A percentile compares a stretch with the other conserved stretches of the same genome.
phyloP scores from a whole-genome alignment of 2,329 filamentous ascomycete genomes.

The Beauveria bassiana region DNA sequence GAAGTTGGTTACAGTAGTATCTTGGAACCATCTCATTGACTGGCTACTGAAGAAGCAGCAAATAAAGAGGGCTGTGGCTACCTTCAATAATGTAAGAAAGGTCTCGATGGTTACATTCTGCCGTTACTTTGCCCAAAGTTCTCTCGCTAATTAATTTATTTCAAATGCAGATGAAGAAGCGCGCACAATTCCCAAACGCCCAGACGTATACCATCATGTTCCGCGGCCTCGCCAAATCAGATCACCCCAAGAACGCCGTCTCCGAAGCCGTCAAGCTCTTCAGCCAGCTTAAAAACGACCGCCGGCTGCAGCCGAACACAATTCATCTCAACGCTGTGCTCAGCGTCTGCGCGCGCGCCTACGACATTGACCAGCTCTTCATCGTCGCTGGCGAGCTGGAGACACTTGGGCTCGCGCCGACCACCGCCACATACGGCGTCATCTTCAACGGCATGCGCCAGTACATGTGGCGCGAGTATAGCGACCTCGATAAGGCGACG shows the following conservation, averaged over 20 bases:
- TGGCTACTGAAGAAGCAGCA: slow-evolving; percentile 56
- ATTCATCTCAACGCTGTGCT: slow-evolving; percentile 88
- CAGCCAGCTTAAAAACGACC: slow-evolving; percentile 60
- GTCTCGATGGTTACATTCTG: no score
- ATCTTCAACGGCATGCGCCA: slow-evolving; percentile 69
- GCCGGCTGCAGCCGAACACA: slow-evolving; percentile 60
- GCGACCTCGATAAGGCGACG: slow-evolving; percentile 23
- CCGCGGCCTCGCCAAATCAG: slow-evolving; percentile 58
- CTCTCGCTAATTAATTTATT: slow-evolving; percentile 10
- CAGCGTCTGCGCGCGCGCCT: slow-evolving; percentile 65
- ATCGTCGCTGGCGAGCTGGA: slow-evolving; percentile 66
- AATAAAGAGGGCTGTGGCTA: slow-evolving; percentile 60
- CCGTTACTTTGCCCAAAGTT: no score
- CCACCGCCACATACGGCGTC: slow-evolving; percentile 65
- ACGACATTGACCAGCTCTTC: slow-evolving; percentile 76
- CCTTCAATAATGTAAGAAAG: slow-evolving; percentile 72
- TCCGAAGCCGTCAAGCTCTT: slow-evolving; percentile 68
- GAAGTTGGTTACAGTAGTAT: slow-evolving; percentile 57
- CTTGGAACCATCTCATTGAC: slow-evolving; percentile 82
- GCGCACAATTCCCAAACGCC: slow-evolving; percentile 69
- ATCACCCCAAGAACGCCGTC: slow-evolving; percentile 52
- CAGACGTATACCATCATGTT: slow-evolving; percentile 82
- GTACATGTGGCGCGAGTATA: slow-evolving; percentile 19
- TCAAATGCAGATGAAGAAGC: slow-evolving; percentile 77
- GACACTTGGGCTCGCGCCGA: slow-evolving; percentile 55